These are phyloP conservation scores for Penstemon davidsonii DNA, from an alignment of 257 asterid species.

Conservation along the genomic window DNA sequence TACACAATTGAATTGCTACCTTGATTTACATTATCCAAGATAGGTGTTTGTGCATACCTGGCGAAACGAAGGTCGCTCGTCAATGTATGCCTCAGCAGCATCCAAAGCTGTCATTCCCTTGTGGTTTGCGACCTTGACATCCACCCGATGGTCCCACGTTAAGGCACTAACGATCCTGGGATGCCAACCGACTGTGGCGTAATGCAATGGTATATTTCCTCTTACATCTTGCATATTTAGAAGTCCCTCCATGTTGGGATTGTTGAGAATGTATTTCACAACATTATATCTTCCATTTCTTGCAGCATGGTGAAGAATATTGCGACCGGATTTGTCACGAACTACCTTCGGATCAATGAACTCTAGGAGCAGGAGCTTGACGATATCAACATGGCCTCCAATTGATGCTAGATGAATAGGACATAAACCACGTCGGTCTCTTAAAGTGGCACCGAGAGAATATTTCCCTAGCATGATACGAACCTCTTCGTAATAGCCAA, in stretches of 20 bases:
- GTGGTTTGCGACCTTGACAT: no score
- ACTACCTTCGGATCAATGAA: constrained; percentile 35
- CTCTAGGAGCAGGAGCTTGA: constrained; percentile 25
- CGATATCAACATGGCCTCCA: constrained; percentile 19
- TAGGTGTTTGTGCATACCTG: no score
- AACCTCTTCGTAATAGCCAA: constrained; percentile 21
- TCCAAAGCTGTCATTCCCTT: no score
- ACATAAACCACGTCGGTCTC: constrained; percentile 24
- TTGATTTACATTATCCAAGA: not conserved
- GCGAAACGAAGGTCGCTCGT: no score
- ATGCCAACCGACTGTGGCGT: constrained; percentile 29
- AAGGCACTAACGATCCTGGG: constrained; percentile 28
- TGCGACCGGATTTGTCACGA: constrained; percentile 23
- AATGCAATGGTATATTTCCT: constrained; percentile 39
- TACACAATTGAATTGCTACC: no score
- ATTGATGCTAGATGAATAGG: constrained; percentile 35
- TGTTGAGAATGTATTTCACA: constrained; percentile 27
- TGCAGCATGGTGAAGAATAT: constrained; percentile 45
- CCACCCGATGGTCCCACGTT: constrained; percentile 25
- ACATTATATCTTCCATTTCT: constrained; percentile 29
- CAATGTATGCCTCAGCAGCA: no score
- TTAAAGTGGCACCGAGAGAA: not conserved
- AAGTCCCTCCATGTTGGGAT: constrained; percentile 27
- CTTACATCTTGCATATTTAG: constrained; percentile 32
- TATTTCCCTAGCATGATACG: constrained; percentile 15